A percentile compares a stretch with the other conserved stretches of the same genome.
These are phyloP conservation scores for Triticum timopheevii DNA, from an alignment of 176 grass and related monocot genomes.

Conservation along the genomic window DNA sequence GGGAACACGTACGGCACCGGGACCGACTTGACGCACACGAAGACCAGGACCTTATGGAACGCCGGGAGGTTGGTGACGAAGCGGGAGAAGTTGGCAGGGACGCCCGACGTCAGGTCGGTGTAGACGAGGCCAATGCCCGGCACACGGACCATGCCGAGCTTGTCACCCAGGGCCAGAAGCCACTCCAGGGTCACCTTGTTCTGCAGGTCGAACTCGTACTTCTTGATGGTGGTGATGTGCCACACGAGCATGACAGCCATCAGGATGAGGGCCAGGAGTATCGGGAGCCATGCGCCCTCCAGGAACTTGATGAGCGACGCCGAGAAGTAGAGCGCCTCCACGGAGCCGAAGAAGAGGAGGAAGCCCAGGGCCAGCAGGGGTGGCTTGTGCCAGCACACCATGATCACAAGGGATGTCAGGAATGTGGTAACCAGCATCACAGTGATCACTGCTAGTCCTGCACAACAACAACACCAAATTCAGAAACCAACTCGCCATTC, in stretches of 20 bases:
- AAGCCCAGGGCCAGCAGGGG: conserved; percentile 73
- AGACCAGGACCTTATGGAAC: conserved; percentile 82
- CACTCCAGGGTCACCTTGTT: conserved; percentile 97
- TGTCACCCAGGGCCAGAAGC: conserved; percentile 90
- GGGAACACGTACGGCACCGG: conserved; percentile 82
- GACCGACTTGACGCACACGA: conserved; percentile 92
- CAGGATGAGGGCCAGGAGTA: conserved; percentile 80
- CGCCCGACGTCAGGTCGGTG: conserved; percentile 82
- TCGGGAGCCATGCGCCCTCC: conserved; percentile 91
- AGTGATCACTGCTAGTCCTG: conserved; percentile 93
- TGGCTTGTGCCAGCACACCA: conserved; percentile 83
- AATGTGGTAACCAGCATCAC: conserved; percentile 98
- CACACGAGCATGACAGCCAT: conserved; percentile 85
- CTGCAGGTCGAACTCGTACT: conserved; percentile 92
- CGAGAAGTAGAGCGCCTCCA: conserved; percentile 90
- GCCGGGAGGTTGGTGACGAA: conserved; percentile 98
- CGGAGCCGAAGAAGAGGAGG: conserved; percentile 84
- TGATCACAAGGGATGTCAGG: conserved; percentile 87
- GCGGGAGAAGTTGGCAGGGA: conserved; percentile 95
- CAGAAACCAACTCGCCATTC: not conserved
- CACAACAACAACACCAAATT: conserved; percentile 1
- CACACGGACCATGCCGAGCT: conserved; percentile 90
- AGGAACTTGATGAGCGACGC: conserved; percentile 98
- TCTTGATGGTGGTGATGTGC: conserved; percentile 95
- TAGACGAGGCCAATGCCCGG: conserved; percentile 95